These are phyloP conservation scores for Phytophthora uliginosa DNA, from an alignment of 352 stramenopile species.

Conservation along the genomic window DNA sequence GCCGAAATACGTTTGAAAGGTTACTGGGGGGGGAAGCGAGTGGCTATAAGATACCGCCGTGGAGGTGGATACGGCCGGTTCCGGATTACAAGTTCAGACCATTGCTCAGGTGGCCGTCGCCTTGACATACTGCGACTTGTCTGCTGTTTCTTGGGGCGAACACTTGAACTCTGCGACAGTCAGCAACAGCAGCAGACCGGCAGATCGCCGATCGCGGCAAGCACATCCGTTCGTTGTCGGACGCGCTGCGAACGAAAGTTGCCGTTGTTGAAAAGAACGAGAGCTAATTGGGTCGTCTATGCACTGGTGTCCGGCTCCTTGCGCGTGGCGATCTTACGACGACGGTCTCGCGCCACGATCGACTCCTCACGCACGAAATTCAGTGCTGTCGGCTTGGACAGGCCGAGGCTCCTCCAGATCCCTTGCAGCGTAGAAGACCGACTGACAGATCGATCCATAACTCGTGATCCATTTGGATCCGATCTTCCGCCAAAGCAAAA, in stretches of 20 bases:
- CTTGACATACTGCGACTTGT: background rate
- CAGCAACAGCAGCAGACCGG: conserved; percentile 1
- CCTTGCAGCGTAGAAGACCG: conserved; percentile 8
- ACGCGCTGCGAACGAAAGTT: conserved; percentile 22
- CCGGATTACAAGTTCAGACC: background rate
- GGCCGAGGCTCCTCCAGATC: background rate
- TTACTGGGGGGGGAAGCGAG: background rate
- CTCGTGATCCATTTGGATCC: background rate
- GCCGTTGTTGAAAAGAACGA: conserved; percentile 5
- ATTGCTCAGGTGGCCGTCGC: background rate
- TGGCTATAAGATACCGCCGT: background rate
- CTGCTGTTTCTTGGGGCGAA: background rate
- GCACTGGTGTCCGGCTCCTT: conserved; percentile 10
- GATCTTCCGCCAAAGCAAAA: background rate
- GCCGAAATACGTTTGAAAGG: background rate
- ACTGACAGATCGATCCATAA: background rate
- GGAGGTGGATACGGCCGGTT: no score
- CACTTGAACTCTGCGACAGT: background rate
- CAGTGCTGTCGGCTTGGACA: conserved; percentile 8
- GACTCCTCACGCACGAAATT: conserved; percentile 34
- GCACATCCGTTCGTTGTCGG: background rate
- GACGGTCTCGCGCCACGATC: conserved; percentile 22
- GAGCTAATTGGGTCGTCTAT: conserved; percentile 1
- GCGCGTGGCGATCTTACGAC: conserved; percentile 34
- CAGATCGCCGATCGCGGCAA: no score